Conservation (phyloP, 768 basidiomycete genomes). For the Russula dissimulans region DNA sequence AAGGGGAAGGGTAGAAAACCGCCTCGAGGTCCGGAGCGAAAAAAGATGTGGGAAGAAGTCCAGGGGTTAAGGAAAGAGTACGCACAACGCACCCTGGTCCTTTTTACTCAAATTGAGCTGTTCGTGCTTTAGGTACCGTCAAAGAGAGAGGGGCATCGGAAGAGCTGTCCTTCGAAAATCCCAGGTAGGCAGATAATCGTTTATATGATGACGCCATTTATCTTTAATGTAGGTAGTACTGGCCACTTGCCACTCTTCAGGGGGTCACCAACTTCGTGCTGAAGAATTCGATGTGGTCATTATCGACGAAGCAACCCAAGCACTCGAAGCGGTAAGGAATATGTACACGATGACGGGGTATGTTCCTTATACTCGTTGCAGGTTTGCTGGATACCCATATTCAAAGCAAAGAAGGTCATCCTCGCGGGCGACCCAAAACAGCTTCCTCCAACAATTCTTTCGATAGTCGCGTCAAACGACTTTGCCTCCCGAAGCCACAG, state of each 20-base stretch:
- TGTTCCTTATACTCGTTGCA: constrained; percentile 21
- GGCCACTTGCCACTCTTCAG: constrained; percentile 91
- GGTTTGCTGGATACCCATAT: constrained; percentile 94
- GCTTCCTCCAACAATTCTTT: constrained; percentile 87
- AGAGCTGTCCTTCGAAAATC: constrained; percentile 71
- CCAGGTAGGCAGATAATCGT: constrained; percentile 37
- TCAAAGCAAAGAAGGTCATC: constrained; percentile 84
- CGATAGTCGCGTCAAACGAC: constrained; percentile 38
- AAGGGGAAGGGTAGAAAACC: constrained; percentile 68
- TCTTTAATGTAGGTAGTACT: constrained; percentile 59
- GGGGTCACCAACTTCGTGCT: constrained; percentile 69
- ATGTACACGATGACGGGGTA: neutral
- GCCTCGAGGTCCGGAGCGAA: constrained; percentile 63
- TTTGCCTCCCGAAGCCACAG: neutral
- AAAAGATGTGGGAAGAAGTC: constrained; percentile 82
- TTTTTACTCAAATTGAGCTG: neutral
- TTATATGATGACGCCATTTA: neutral
- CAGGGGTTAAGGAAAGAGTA: constrained; percentile 86
- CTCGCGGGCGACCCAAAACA: constrained; percentile 95
- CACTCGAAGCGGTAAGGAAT: constrained; percentile 75
- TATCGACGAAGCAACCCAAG: constrained; percentile 97
- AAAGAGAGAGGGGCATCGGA: constrained; percentile 79
- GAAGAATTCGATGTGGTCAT: constrained; percentile 85
- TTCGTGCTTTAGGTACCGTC: constrained; percentile 55
- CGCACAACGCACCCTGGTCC: constrained; percentile 20